Evolutionary conservation across 2,329 filamentous ascomycete species (phyloP).

Genomic region (Penicillium olsonii): DNA sequence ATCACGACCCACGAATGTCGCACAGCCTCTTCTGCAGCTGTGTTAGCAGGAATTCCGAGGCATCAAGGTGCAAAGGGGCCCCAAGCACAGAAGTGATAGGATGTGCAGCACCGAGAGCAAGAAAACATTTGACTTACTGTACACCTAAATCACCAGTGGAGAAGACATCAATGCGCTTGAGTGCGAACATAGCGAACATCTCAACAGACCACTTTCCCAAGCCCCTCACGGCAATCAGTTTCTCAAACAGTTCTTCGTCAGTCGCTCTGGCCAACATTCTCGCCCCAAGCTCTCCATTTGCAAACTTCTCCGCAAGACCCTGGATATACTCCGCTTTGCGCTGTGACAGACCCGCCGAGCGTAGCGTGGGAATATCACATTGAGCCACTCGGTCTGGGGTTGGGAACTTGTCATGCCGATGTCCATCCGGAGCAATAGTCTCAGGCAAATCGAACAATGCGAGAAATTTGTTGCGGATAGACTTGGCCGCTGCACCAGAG

Average conservation of each 20-base stretch:
- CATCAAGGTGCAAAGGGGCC: neutral
- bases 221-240: slow-evolving; percentile 80
- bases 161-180: slow-evolving; percentile 94
- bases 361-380: slow-evolving; percentile 66
- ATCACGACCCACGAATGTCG: slow-evolving; percentile 79
- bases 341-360: slow-evolving; percentile 85
- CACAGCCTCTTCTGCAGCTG: slow-evolving; percentile 71
- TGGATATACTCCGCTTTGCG: slow-evolving; percentile 94
- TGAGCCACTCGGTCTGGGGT: slow-evolving; percentile 70
- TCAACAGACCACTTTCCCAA: slow-evolving; percentile 90
- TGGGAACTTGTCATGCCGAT: slow-evolving; percentile 59
- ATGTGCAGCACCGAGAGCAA: neutral
- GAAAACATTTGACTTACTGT: slow-evolving; percentile 57
- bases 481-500: slow-evolving; percentile 83
- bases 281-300: slow-evolving; percentile 71
- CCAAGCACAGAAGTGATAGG: neutral
- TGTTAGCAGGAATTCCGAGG: slow-evolving; percentile 8
- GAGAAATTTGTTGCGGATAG: slow-evolving; percentile 85
- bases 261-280: slow-evolving; percentile 73
- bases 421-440: slow-evolving; percentile 12
- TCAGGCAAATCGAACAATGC: slow-evolving; percentile 62
- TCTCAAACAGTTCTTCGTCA: slow-evolving; percentile 83
- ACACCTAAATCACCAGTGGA: slow-evolving; percentile 89
- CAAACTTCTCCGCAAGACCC: slow-evolving; percentile 81
- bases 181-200: slow-evolving; percentile 96